These are phyloP conservation scores for Xerocomus minutiporus DNA, from an alignment of 1,284 basidiomycete genomes.

Conservation along the genomic window DNA sequence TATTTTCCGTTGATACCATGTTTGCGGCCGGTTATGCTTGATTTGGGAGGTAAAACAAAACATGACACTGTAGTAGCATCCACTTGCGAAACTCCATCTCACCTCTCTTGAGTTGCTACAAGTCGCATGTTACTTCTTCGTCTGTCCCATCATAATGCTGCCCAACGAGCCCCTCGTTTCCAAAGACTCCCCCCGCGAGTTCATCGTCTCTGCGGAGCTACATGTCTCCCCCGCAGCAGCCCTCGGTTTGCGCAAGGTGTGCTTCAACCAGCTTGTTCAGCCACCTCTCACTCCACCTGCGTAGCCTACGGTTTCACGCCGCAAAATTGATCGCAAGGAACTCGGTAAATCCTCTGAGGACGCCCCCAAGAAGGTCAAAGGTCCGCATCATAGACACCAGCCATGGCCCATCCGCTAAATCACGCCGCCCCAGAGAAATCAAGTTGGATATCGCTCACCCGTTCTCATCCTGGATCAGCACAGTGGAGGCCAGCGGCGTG, in stretches of 20 bases:
- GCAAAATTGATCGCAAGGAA: constrained; percentile 55
- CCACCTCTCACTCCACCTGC: constrained; percentile 2
- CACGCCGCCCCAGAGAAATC: constrained; percentile 47
- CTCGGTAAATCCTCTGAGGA: constrained; percentile 34
- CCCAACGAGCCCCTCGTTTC: constrained; percentile 10
- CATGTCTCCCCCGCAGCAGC: constrained; percentile 57
- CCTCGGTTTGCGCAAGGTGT: constrained; percentile 55
- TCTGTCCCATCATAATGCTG: constrained; percentile 18
- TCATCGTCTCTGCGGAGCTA: constrained; percentile 55
- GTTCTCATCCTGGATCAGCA: constrained; percentile 45
- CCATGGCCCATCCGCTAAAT: background rate
- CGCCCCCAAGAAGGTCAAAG: constrained; percentile 46
- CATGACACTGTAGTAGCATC: background rate
- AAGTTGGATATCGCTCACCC: constrained; percentile 64
- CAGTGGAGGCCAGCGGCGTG: constrained; percentile 71
- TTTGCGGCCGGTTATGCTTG: constrained; percentile 6
- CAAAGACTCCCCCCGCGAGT: constrained; percentile 31
- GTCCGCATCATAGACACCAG: constrained; percentile 30
- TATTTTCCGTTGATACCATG: constrained; percentile 17
- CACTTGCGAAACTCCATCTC: no score
- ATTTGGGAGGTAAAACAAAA: background rate
- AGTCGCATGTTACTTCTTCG: background rate
- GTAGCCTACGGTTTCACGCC: constrained; percentile 39
- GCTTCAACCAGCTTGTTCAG: constrained; percentile 5
- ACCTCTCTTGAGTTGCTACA: no score